These are phyloP conservation scores for Populus hybrid DNA, from an alignment of 441 rosid species.

Conservation along the genomic window DNA sequence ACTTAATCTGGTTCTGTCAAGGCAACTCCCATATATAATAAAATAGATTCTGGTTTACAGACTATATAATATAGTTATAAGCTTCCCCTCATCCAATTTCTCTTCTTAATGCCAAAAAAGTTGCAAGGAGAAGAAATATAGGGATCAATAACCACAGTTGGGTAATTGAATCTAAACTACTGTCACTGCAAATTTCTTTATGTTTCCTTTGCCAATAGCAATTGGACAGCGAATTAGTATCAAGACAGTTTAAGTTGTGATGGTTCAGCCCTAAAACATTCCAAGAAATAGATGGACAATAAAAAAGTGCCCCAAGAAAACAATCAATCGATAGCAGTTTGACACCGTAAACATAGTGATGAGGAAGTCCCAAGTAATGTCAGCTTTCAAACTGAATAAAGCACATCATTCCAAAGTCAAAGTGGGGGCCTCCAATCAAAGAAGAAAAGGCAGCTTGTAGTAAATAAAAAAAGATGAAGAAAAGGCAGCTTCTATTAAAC, in stretches of 20 bases:
- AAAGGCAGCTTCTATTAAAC: not conserved
- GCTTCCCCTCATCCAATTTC: conserved; percentile 7
- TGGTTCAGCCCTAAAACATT: not conserved
- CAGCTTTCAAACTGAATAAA: conserved; percentile 5
- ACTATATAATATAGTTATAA: not conserved
- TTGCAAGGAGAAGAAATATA: not conserved
- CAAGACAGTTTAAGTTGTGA: not conserved
- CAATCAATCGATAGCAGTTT: not conserved
- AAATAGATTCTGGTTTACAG: not conserved
- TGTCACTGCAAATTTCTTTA: conserved; percentile 3
- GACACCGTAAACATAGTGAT: not conserved
- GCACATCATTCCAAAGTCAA: not conserved
- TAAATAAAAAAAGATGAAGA: not conserved
- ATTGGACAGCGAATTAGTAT: not conserved
- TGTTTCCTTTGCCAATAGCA: not conserved
- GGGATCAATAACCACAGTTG: not conserved
- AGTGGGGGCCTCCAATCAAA: not conserved
- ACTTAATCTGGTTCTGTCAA: not conserved
- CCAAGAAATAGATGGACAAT: not conserved
- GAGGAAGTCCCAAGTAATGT: not conserved
- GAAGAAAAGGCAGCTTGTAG: not conserved
- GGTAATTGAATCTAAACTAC: not conserved
- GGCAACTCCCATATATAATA: not conserved
- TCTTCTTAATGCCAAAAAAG: not conserved
- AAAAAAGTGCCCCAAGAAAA: not conserved